phyloP scores from a whole-genome alignment of 2,329 filamentous ascomycete genomes.

The Paracamarosporium sp. region DNA sequence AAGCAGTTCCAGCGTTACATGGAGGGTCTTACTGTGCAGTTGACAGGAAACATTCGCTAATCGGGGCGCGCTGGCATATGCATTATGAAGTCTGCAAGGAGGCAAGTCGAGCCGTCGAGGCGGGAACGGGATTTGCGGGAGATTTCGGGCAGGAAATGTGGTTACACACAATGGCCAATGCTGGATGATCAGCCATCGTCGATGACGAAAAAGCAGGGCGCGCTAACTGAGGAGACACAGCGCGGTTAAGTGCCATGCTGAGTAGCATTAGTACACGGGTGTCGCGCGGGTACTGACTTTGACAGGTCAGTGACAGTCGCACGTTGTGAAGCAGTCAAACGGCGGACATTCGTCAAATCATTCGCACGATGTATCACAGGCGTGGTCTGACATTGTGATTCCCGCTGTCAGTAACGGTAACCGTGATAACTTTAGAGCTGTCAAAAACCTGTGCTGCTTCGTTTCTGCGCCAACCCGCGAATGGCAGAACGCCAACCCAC shows the following conservation, averaged over 20 bases:
- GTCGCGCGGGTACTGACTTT: slow-evolving; percentile 28
- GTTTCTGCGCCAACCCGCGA: slow-evolving; percentile 33
- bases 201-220: slow-evolving; percentile 17
- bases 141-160: slow-evolving; percentile 33
- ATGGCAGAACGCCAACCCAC: slow-evolving; percentile 36
- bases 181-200: slow-evolving; percentile 18
- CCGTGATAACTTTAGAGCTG: slow-evolving; percentile 31
- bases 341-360: slow-evolving; percentile 16
- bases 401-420: slow-evolving; percentile 37
- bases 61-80: slow-evolving; percentile 7
- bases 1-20: slow-evolving; percentile 30
- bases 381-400: slow-evolving; percentile 36
- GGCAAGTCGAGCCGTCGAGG: slow-evolving; percentile 16
- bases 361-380: slow-evolving; percentile 22
- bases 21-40: slow-evolving; percentile 9
- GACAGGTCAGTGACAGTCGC: slow-evolving; percentile 36
- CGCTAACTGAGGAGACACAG: slow-evolving; percentile 32
- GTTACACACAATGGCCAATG: slow-evolving; percentile 19
- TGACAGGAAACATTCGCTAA: slow-evolving; percentile 14
- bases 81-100: slow-evolving; percentile 24
- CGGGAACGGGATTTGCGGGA: slow-evolving; percentile 37
- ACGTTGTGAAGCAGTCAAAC: slow-evolving; percentile 20
- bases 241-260: slow-evolving; percentile 19
- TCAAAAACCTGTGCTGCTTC: slow-evolving; percentile 36
- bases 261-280: slow-evolving; percentile 22